Evolutionary conservation across 352 stramenopile genomes (phyloP).

Genomic region (Globisporangium echinulatum): DNA sequence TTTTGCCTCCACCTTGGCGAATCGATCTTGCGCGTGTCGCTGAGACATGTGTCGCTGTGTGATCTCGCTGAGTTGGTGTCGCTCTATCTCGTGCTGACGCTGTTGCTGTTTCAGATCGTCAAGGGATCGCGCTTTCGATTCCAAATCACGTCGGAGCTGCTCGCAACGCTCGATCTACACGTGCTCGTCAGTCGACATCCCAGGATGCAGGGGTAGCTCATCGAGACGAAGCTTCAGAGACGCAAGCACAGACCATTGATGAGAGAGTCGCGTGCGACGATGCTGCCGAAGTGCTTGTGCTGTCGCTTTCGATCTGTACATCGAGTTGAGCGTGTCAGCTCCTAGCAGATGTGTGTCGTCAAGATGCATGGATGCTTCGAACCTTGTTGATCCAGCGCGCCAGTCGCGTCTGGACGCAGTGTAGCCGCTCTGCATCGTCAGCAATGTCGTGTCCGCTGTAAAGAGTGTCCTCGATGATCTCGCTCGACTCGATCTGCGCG

Average conservation of each 20-base stretch:
- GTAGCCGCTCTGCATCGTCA: neutral
- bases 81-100: neutral
- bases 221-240: neutral
- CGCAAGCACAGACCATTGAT: neutral
- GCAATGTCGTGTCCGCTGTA: neutral
- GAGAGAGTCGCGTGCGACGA: neutral
- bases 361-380: neutral
- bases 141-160: neutral
- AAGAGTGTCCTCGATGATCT: neutral
- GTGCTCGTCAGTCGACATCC: neutral
- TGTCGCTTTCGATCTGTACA: neutral
- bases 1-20: neutral
- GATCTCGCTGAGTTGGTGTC: neutral
- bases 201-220: too few relatives aligned
- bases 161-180: neutral
- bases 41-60: neutral
- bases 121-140: neutral
- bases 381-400: neutral
- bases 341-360: conserved; percentile 3
- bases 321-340: neutral
- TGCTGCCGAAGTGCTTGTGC: neutral
- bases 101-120: neutral
- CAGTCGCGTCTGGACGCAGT: neutral
- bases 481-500: conserved; percentile 3
- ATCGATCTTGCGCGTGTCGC: neutral